phyloP scores from a whole-genome alignment of 169 alveolate genomes.

The Cryptosporidium sp. region DNA sequence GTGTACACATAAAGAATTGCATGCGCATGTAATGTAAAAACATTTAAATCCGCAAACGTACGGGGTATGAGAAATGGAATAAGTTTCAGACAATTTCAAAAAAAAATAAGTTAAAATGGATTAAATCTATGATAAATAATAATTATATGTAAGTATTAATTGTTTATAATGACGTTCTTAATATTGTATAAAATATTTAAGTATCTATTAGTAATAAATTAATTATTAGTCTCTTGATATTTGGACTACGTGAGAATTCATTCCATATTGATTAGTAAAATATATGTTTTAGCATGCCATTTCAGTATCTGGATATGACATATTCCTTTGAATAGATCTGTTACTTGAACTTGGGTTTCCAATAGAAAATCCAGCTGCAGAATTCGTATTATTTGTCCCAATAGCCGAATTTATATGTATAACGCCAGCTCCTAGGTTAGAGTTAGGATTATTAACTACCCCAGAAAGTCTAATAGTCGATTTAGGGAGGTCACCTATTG shows the following conservation, averaged over 20 bases:
- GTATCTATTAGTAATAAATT: neutral
- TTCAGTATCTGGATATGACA: constrained; percentile 1
- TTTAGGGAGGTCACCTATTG: neutral
- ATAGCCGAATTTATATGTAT: neutral
- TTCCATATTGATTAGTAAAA: neutral
- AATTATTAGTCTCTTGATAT: neutral
- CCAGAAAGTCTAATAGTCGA: constrained; percentile 17
- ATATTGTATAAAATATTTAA: neutral
- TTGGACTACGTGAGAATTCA: neutral
- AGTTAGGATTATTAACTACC: neutral
- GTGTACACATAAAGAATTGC: neutral
- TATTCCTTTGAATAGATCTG: neutral
- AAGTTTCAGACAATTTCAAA: no score
- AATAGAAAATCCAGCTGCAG: neutral
- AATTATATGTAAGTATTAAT: neutral
- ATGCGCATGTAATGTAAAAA: neutral
- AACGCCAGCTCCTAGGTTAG: neutral
- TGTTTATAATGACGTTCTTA: neutral
- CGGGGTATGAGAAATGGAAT: no score
- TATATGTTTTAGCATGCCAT: neutral
- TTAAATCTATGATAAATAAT: neutral
- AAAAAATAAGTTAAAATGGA: no score
- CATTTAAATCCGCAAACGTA: no score
- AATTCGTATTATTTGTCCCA: neutral
- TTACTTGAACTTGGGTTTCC: neutral